A percentile compares a stretch with the other conserved stretches of the same genome.
These are phyloP conservation scores for Fusarium heterosporum DNA, from an alignment of 2,329 filamentous ascomycete genomes.

Conservation along the genomic window DNA sequence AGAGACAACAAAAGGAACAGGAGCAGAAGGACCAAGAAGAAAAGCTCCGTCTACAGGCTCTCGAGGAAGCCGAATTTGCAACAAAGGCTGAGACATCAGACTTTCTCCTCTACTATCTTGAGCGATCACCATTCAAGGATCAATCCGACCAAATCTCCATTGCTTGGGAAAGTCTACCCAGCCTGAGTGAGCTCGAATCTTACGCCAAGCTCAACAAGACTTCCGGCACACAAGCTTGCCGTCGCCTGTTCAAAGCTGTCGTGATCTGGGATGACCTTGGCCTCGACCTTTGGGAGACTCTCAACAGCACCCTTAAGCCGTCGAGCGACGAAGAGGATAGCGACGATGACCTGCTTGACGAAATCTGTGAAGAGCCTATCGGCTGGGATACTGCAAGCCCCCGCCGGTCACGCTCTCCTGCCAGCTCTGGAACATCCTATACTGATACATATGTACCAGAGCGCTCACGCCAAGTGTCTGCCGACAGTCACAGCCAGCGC, in stretches of 20 bases:
- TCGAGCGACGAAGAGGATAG: conserved; percentile 15
- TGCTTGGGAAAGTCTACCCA: conserved; percentile 50
- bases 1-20: conserved; percentile 41
- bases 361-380: conserved; percentile 31
- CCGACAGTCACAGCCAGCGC: conserved; percentile 31
- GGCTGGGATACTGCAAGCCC: conserved; percentile 29
- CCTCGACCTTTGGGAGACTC: conserved; percentile 51
- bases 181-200: conserved; percentile 50
- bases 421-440: conserved; percentile 33
- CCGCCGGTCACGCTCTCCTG: conserved; percentile 29
- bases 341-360: conserved; percentile 32
- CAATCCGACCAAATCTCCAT: conserved; percentile 52
- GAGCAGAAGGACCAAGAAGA: conserved; percentile 40
- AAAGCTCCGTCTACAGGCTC: conserved; percentile 40
- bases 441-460: conserved; percentile 31
- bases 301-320: conserved; percentile 35
- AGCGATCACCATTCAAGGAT: conserved; percentile 43
- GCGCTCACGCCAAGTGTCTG: conserved; percentile 33
- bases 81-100: conserved; percentile 49
- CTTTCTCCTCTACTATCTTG: conserved; percentile 51
- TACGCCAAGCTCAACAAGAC: conserved; percentile 51
- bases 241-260: conserved; percentile 54
- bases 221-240: conserved; percentile 53
- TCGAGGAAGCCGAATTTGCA: conserved; percentile 48
- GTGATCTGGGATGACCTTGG: conserved; percentile 56